Percentiles rank a stretch among this genome's conserved stretches.
phyloP scores from a whole-genome alignment of 192 early-diverging fungal genomes.

The Podila clonocystis region DNA sequence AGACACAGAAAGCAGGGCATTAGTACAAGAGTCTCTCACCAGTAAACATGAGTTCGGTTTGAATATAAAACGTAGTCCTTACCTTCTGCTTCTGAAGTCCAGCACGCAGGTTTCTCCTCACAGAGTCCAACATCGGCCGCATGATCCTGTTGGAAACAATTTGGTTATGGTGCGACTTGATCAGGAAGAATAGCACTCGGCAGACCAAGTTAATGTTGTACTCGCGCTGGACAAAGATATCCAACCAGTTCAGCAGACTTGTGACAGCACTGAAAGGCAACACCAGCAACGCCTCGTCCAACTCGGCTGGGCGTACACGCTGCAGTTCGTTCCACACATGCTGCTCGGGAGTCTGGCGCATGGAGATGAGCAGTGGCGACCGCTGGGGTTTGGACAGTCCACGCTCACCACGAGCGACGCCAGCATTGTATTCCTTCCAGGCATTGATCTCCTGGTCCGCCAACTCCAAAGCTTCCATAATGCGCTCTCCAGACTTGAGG shows the following conservation, averaged over 20 bases:
- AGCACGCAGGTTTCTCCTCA: constrained; percentile 71
- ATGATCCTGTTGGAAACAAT: constrained; percentile 84
- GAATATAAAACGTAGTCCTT: background rate
- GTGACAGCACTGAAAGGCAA: constrained; percentile 87
- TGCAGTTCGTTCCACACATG: constrained; percentile 85
- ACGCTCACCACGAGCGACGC: constrained; percentile 40
- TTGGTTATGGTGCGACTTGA: constrained; percentile 91
- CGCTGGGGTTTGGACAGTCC: constrained; percentile 46
- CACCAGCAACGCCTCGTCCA: constrained; percentile 91
- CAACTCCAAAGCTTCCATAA: constrained; percentile 92
- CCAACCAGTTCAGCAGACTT: constrained; percentile 80
- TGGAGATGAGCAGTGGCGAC: constrained; percentile 47
- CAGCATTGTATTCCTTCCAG: constrained; percentile 71
- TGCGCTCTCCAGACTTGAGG: constrained; percentile 94
- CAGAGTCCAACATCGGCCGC: constrained; percentile 76
- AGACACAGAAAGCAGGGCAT: background rate
- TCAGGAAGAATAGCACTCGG: constrained; percentile 86
- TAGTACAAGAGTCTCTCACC: background rate
- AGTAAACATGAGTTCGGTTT: background rate
- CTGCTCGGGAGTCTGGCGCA: constrained; percentile 64
- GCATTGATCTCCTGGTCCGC: constrained; percentile 84
- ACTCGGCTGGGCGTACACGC: constrained; percentile 82
- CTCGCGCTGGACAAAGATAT: constrained; percentile 83
- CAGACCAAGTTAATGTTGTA: constrained; percentile 84
- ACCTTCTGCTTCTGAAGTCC: constrained; percentile 75